Percentiles rank a stretch among this genome's conserved stretches.
Evolutionary conservation across 1,284 basidiomycete genomes (phyloP).

Genomic region (Naganishia cerealis): DNA sequence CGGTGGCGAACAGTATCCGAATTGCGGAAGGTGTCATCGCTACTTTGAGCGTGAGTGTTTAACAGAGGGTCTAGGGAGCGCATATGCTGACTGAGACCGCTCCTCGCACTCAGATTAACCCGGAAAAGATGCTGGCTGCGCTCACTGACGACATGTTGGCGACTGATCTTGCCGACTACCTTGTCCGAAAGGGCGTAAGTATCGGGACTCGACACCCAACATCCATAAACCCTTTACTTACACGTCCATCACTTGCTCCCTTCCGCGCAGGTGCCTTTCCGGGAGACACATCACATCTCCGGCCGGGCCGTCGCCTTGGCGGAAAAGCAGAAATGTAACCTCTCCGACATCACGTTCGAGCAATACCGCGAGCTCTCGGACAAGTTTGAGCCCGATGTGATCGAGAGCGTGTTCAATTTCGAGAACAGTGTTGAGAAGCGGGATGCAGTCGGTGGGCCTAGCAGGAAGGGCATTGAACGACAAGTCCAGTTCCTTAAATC

Average conservation of each 20-base stretch:
- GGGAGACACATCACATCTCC: constrained; percentile 97
- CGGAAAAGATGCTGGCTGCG: constrained; percentile 82
- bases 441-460: constrained; percentile 88
- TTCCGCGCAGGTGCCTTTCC: constrained; percentile 69
- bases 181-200: constrained; percentile 92
- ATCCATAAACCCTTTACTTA: background rate
- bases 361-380: constrained; percentile 76
- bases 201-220: background rate
- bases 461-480: constrained; percentile 76
- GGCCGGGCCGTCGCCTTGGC: constrained; percentile 93
- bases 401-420: constrained; percentile 77
- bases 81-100: constrained; percentile 9
- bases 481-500: constrained; percentile 65
- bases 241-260: background rate
- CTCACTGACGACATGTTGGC: constrained; percentile 96
- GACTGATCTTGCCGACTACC: constrained; percentile 95
- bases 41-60: constrained; percentile 70
- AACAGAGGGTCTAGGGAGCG: constrained; percentile 35
- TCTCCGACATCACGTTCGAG: constrained; percentile 74
- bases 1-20: constrained; percentile 80
- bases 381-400: constrained; percentile 79
- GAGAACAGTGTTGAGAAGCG: constrained; percentile 93
- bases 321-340: constrained; percentile 74
- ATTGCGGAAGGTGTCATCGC: constrained; percentile 93
- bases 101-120: constrained; percentile 66